Conservation (phyloP, 441 rosid species). For the Mallotus repandus region DNA sequence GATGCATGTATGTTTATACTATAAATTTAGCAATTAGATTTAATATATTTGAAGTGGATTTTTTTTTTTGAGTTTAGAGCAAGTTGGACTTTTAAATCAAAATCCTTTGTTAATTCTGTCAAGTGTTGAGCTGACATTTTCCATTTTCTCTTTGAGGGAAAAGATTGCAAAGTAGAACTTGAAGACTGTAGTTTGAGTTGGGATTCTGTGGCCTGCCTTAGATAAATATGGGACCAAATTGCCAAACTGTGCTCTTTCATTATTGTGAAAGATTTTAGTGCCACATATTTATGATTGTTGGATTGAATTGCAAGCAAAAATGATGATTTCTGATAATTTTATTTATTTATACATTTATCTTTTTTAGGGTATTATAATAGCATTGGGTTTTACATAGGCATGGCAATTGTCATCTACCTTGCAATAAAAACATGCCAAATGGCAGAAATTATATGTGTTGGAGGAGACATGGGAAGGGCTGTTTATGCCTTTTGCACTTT, state of each 20-base stretch:
- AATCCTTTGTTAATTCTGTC: background rate
- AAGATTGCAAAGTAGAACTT: background rate
- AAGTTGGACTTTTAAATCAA: background rate
- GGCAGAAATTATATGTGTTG: background rate
- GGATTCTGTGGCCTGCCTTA: background rate
- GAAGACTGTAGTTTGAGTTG: background rate
- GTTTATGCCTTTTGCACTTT: background rate
- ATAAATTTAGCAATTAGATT: no score
- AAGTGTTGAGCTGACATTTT: background rate
- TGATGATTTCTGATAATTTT: constrained; percentile 2
- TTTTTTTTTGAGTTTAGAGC: background rate
- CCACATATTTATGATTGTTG: constrained; percentile 5
- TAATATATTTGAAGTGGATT: background rate
- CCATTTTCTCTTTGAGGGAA: background rate
- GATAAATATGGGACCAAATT: constrained; percentile 13
- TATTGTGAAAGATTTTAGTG: constrained; percentile 5
- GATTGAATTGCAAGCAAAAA: constrained; percentile 31
- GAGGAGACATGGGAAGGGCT: background rate
- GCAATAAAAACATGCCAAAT: constrained; percentile 12
- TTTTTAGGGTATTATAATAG: background rate
- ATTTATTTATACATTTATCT: background rate
- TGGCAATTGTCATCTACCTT: constrained; percentile 4
- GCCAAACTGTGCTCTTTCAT: constrained; percentile 7
- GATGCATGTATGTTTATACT: no score
- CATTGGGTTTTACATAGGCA: background rate